Conservation (phyloP, 495 filamentous ascomycete species). For the Aspergillus cristatus region DNA sequence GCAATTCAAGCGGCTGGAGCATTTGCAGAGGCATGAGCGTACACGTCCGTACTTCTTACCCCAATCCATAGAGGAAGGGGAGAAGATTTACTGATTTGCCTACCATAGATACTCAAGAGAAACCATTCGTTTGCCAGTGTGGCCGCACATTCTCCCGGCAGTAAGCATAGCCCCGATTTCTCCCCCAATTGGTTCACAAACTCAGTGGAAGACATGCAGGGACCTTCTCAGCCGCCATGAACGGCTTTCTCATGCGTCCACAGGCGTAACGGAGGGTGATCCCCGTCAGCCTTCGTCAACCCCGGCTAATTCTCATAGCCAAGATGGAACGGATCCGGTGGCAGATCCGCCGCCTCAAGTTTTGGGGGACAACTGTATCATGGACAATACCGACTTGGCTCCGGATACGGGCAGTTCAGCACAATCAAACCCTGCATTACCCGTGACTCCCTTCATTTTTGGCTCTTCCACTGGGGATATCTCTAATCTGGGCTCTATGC, state of each 20-base stretch:
- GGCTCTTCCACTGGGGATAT: too few relatives aligned
- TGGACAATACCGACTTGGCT: too few relatives aligned
- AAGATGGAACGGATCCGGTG: too few relatives aligned
- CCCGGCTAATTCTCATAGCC: not conserved
- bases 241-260: not conserved
- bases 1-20: slow-evolving; percentile 5
- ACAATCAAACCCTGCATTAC: too few relatives aligned
- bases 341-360: too few relatives aligned
- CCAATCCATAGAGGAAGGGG: not conserved
- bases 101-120: slow-evolving; percentile 5
- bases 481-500: not conserved
- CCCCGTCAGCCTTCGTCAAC: not conserved
- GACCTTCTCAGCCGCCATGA: slow-evolving; percentile 6
- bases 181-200: not conserved
- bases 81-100: not conserved
- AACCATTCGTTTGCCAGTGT: slow-evolving; percentile 6
- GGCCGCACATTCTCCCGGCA: slow-evolving; percentile 2
- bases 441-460: too few relatives aligned
- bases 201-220: not conserved
- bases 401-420: too few relatives aligned
- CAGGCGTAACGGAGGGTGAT: not conserved
- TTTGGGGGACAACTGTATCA: too few relatives aligned
- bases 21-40: slow-evolving; percentile 7
- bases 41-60: slow-evolving; percentile 2
- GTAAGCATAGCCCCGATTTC: slow-evolving; percentile 1